A percentile compares a stretch with the other conserved stretches of the same genome.
phyloP scores from a whole-genome alignment of 768 basidiomycete genomes.

The Termitomyces sp. region DNA sequence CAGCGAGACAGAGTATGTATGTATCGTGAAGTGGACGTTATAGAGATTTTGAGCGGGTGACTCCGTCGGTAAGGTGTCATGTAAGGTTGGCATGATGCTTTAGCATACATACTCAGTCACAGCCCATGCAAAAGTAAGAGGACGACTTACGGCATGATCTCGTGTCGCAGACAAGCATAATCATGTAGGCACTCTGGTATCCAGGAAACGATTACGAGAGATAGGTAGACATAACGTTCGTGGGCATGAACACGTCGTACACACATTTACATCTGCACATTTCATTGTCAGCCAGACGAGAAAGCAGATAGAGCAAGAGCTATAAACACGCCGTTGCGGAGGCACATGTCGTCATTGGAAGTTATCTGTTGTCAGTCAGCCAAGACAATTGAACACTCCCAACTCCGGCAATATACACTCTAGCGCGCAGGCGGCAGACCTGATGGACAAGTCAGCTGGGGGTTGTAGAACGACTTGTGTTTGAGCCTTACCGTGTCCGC shows the following conservation, averaged over 20 bases:
- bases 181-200: slow-evolving; percentile 10
- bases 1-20: not conserved
- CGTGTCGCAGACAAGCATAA: slow-evolving; percentile 13
- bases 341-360: not conserved
- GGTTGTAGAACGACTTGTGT: not conserved
- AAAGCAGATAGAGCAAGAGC: not conserved
- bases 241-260: slow-evolving; percentile 7
- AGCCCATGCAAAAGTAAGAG: not conserved
- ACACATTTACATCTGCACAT: slow-evolving; percentile 3
- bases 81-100: slow-evolving; percentile 12
- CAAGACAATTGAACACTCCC: slow-evolving; percentile 78
- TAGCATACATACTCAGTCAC: not conserved
- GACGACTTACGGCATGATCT: slow-evolving; percentile 14
- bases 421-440: slow-evolving; percentile 77
- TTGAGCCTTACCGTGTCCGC: slow-evolving; percentile 63
- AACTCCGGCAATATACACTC: slow-evolving; percentile 66
- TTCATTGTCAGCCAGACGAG: not conserved
- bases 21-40: slow-evolving; percentile 1
- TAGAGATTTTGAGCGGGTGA: slow-evolving; percentile 6
- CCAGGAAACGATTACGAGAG: slow-evolving; percentile 9
- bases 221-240: slow-evolving; percentile 6
- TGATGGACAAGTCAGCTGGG: slow-evolving; percentile 18
- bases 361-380: slow-evolving; percentile 43
- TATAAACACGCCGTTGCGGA: slow-evolving; percentile 1
- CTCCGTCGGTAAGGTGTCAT: slow-evolving; percentile 8